phyloP scores from a whole-genome alignment of 768 basidiomycete species.

The Calocybe gangraenosa region DNA sequence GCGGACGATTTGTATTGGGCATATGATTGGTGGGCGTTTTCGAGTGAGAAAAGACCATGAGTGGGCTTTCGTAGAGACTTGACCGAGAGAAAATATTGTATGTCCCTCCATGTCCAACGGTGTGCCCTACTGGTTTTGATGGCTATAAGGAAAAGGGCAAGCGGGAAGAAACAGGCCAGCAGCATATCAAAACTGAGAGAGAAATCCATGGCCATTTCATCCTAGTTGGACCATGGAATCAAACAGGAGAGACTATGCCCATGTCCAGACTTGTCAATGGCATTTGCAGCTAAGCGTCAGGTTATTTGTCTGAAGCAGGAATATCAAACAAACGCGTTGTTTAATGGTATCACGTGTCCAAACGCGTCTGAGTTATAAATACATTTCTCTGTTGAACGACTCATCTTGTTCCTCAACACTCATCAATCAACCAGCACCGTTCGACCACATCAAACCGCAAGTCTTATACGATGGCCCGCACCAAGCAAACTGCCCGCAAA shows the following conservation, averaged over 20 bases:
- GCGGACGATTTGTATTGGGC: conserved; percentile 39
- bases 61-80: conserved; percentile 14
- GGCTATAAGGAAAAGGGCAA: conserved; percentile 29
- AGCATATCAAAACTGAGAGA: conserved; percentile 30
- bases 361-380: conserved; percentile 9
- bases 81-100: conserved; percentile 25
- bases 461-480: conserved; percentile 12
- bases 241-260: neutral
- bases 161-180: conserved; percentile 35
- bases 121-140: conserved; percentile 17
- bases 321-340: conserved; percentile 10
- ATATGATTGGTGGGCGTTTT: conserved; percentile 41
- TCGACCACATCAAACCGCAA: neutral
- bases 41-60: conserved; percentile 38
- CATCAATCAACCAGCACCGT: neutral
- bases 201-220: conserved; percentile 1
- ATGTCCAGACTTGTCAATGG: too few species aligned
- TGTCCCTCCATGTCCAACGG: conserved; percentile 19
- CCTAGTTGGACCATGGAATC: neutral
- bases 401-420: conserved; percentile 11
- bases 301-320: neutral
- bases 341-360: conserved; percentile 12
- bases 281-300: neutral
- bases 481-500: conserved; percentile 18
- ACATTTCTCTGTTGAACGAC: neutral